Conservation (phyloP, 164 flowering plant genomes). For the Annona squamosa region DNA sequence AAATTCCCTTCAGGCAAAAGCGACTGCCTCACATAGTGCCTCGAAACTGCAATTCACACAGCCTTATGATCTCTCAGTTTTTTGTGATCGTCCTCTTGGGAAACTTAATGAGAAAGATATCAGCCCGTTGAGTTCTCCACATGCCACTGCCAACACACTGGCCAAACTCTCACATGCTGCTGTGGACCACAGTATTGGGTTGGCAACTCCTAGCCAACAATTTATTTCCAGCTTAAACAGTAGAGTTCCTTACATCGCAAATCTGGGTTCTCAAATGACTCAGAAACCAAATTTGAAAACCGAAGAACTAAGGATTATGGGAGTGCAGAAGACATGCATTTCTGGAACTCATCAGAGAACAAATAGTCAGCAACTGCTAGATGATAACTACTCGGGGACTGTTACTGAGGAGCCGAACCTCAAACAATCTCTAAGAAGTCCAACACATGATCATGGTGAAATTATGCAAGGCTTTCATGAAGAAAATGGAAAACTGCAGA, state of each 20-base stretch:
- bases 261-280: conserved; percentile 15
- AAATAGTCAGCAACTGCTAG: not conserved
- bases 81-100: conserved; percentile 12
- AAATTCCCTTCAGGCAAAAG: conserved; percentile 39
- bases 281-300: conserved; percentile 13
- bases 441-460: not conserved
- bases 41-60: conserved; percentile 13
- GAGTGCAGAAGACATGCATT: conserved; percentile 7
- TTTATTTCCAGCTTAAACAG: conserved; percentile 3
- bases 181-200: conserved; percentile 3
- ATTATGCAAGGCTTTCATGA: conserved; percentile 6
- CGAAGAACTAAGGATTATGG: conserved; percentile 14
- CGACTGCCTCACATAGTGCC: conserved; percentile 20
- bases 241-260: conserved; percentile 12
- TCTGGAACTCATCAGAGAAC: conserved; percentile 1
- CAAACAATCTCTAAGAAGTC: conserved; percentile 7
- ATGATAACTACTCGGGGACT: not conserved
- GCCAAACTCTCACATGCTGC: conserved; percentile 4
- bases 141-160: conserved; percentile 3
- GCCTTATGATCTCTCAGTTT: conserved; percentile 14
- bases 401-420: conserved; percentile 4
- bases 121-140: conserved; percentile 2
- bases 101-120: conserved; percentile 6
- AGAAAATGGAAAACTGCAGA: conserved; percentile 16
- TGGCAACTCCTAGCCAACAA: not conserved